Conservation (phyloP, 2,329 filamentous ascomycete genomes). For the Phoma sp. region DNA sequence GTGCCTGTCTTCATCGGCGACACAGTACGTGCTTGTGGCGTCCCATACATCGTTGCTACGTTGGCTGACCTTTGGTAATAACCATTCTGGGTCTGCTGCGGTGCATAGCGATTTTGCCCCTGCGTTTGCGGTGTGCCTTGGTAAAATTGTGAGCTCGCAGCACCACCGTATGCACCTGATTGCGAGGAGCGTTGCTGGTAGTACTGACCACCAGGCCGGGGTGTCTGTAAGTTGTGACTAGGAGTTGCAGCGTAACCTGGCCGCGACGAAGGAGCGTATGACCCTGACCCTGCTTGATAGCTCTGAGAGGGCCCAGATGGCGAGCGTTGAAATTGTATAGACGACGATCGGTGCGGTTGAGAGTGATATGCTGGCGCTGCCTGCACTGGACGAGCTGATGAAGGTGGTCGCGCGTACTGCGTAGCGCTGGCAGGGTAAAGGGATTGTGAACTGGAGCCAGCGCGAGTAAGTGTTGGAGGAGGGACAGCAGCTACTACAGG, state of each 20-base stretch:
- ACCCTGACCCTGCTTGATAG: constrained; percentile 38
- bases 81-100: constrained; percentile 37
- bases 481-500: constrained; percentile 40
- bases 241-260: constrained; percentile 37
- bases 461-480: constrained; percentile 37
- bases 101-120: constrained; percentile 40
- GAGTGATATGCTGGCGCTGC: constrained; percentile 42
- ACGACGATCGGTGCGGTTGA: constrained; percentile 46
- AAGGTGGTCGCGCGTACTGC: constrained; percentile 43
- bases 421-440: constrained; percentile 35
- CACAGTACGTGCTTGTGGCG: constrained; percentile 40
- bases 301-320: constrained; percentile 36
- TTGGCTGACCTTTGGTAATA: constrained; percentile 45
- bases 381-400: constrained; percentile 39
- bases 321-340: constrained; percentile 45
- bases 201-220: constrained; percentile 38
- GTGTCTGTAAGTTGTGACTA: constrained; percentile 41
- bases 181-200: constrained; percentile 41
- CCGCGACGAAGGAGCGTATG: constrained; percentile 38
- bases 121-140: constrained; percentile 43
- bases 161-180: constrained; percentile 36
- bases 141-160: constrained; percentile 42
- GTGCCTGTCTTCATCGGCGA: constrained; percentile 47
- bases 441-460: constrained; percentile 34
- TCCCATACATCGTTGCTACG: constrained; percentile 43